Base-by-base conservation (phyloP, 805 yeast species). In the Metschnikowia baotianmanensis region DNA sequence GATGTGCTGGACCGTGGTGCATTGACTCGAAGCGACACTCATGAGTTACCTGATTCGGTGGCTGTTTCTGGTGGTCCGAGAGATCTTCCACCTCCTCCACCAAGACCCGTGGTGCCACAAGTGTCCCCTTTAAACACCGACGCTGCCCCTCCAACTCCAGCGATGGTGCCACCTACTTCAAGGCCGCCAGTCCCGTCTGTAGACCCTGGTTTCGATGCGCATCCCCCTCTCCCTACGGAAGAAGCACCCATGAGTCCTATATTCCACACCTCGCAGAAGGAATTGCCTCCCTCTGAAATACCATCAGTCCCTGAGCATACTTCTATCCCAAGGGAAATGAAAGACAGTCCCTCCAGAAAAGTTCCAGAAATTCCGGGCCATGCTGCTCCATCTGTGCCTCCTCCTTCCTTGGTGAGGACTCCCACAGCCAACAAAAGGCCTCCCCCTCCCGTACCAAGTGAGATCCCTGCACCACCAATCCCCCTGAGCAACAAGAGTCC, bases 1-100 rank as follows among this genome's bases (percentile, higher is more conserved):
- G 74, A 69, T 37, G 48, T 61, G 10, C 65, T 71, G 12, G 72
- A 64, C 44, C 55, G 53, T 15, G 50, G 52, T 5, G 41, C 32
- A 2, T 31, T 41, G 24, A 21, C 35, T 6, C 36, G 13, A 12
- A 29, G 19, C 22, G 34, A 39, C 11, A 8, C 12, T 6, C 27
- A 25, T 5, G 27, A 25, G n/a, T 5, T 10, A 6, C 6, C 27
- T 6, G 27, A 25, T n/a, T n/a, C n/a, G n/a, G n/a, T n/a, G n/a
- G n/a, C n/a, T n/a, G n/a, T n/a, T n/a, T n/a, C n/a, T n/a, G n/a
- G n/a, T n/a, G 19, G 3, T 21, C 20, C 28, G 6, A n/a, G 12
- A 9, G 19, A 13, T 26, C 48, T 43, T 19, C 46, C 38, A 17
- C 40, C 47, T 27, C 40, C 50, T 12, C n/a, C n/a, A n/a, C n/a